A percentile compares a stretch with the other conserved stretches of the same genome.
Conservation (phyloP, 306 rosid genomes). For the Cucurbita argyrosperma region DNA sequence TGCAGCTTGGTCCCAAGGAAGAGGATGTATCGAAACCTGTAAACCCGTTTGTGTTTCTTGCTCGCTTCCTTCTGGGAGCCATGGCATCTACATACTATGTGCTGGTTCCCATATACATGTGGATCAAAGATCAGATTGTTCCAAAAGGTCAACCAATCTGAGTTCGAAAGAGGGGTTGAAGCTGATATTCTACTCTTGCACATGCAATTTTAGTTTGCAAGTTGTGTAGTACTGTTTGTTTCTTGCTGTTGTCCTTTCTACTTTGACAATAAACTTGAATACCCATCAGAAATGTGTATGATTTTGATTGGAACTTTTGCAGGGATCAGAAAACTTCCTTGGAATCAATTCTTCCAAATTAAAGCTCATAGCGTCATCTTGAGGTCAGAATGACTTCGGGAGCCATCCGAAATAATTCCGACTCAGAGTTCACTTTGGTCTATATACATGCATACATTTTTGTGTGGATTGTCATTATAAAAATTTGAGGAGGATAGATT, state of each 20-base stretch:
- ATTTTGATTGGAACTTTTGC: not conserved
- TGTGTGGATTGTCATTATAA: not conserved
- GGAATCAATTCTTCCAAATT: not conserved
- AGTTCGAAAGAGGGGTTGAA: slow-evolving; percentile 11
- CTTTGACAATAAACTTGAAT: not conserved
- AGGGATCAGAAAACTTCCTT: not conserved
- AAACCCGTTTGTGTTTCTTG: slow-evolving; percentile 35
- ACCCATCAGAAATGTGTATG: not conserved
- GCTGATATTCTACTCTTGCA: slow-evolving; percentile 8
- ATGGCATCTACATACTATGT: slow-evolving; percentile 71
- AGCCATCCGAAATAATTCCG: not conserved
- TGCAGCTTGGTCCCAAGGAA: slow-evolving; percentile 95
- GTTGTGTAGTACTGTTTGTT: not conserved
- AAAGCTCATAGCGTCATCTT: not conserved
- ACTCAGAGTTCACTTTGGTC: not conserved
- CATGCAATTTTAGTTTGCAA: not conserved
- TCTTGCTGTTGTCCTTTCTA: not conserved
- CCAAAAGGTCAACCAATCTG: slow-evolving; percentile 77
- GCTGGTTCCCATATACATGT: slow-evolving; percentile 80
- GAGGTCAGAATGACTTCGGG: not conserved
- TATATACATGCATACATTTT: not conserved
- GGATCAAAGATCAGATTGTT: slow-evolving; percentile 79
- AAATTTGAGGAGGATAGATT: not conserved
- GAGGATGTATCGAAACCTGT: slow-evolving; percentile 65
- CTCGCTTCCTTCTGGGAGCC: slow-evolving; percentile 56